Conservation (phyloP, 192 early-diverging fungal genomes). For the Tieghemiomyces parasiticus region DNA sequence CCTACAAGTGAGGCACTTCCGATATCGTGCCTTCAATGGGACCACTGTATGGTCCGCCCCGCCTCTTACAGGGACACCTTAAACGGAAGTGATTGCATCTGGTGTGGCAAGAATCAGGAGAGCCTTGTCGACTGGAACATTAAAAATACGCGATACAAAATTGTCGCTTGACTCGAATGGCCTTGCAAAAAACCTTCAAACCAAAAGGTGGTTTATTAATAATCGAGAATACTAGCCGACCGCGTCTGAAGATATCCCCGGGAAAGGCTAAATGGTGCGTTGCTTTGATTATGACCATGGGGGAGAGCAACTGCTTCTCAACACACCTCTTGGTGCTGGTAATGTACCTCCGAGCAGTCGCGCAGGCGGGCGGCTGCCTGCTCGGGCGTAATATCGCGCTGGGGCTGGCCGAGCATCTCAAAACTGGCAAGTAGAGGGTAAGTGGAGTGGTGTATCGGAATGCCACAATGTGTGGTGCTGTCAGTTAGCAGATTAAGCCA, state of each 20-base stretch:
- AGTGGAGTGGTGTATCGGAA: background rate
- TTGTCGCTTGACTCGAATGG: background rate
- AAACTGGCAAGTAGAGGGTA: constrained; percentile 31
- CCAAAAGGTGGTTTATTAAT: background rate
- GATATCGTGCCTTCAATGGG: background rate
- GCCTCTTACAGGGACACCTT: background rate
- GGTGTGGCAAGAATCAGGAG: background rate
- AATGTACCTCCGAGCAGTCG: constrained; percentile 40
- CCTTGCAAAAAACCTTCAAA: background rate
- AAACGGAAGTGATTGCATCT: background rate
- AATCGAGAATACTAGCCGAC: background rate
- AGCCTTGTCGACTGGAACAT: background rate
- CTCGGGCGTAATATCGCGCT: constrained; percentile 90
- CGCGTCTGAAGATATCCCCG: background rate
- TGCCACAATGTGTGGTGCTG: background rate
- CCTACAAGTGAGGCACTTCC: background rate
- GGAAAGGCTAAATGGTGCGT: background rate
- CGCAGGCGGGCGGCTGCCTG: constrained; percentile 67
- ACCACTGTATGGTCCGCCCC: background rate
- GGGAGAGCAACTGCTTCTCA: background rate
- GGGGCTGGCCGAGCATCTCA: constrained; percentile 86
- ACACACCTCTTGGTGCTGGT: constrained; percentile 20
- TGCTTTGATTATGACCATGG: background rate
- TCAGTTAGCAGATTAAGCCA: background rate
- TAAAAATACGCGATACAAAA: background rate